Evolutionary conservation across 139 green algal genomes (phyloP).

Genomic region (Haematococcus sp.): DNA sequence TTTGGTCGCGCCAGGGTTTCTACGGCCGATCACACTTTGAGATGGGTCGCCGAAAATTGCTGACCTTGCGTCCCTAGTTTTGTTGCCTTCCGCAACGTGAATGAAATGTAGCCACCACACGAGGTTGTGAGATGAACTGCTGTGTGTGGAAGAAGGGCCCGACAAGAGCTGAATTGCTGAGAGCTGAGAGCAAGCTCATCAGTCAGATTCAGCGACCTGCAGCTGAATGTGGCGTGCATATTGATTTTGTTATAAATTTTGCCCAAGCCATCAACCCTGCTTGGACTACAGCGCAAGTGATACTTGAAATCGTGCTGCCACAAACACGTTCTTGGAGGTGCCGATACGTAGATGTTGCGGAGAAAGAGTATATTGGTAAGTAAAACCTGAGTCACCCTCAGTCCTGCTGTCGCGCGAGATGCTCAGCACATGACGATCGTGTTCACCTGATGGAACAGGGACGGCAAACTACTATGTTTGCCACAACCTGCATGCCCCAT

Average conservation of each 20-base stretch:
- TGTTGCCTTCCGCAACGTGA: too few relatives aligned
- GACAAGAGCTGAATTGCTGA: background rate
- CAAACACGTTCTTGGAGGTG: background rate
- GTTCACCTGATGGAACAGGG: background rate
- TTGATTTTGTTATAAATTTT: conserved; percentile 1
- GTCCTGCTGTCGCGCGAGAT: background rate
- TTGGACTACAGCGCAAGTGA: conserved; percentile 2
- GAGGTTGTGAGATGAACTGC: background rate
- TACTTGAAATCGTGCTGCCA: background rate
- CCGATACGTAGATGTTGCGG: background rate
- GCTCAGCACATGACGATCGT: background rate
- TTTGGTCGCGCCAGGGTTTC: too few relatives aligned
- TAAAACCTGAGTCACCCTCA: background rate
- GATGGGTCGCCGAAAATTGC: too few relatives aligned
- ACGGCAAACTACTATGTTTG: background rate
- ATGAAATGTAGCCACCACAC: background rate
- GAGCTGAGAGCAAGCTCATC: conserved; percentile 1
- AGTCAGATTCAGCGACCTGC: background rate
- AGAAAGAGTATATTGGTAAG: background rate
- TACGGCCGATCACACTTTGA: too few relatives aligned
- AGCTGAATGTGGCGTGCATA: background rate
- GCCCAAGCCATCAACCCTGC: background rate
- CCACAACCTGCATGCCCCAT: conserved; percentile 10
- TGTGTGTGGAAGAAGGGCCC: background rate
- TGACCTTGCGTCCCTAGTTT: too few relatives aligned